Conservation (phyloP, 1,284 basidiomycete species). For the Puccinia horiana region DNA sequence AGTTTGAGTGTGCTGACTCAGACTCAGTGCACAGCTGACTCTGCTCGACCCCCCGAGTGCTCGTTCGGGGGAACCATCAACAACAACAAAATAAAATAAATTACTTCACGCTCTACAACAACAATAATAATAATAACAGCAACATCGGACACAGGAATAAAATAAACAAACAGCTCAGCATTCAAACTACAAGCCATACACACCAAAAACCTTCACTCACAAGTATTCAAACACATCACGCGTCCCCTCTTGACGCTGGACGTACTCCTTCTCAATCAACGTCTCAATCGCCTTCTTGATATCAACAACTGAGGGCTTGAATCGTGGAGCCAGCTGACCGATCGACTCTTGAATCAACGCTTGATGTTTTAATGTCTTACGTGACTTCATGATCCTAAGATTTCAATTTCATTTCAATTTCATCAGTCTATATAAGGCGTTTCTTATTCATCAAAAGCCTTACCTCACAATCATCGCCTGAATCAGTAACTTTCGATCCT, state of each 20-base stretch:
- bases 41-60: too few species aligned
- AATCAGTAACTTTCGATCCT: slow-evolving; percentile 94
- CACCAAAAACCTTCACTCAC: neutral
- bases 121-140: neutral
- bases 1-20: neutral
- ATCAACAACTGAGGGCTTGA: slow-evolving; percentile 84
- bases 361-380: slow-evolving; percentile 91
- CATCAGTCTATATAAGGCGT: neutral
- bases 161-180: neutral
- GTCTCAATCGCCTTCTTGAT: slow-evolving; percentile 89
- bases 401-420: too few species aligned
- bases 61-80: neutral
- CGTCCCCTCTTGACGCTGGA: slow-evolving; percentile 67
- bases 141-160: neutral
- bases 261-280: slow-evolving; percentile 94
- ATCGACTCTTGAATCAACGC: slow-evolving; percentile 91
- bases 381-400: slow-evolving; percentile 49
- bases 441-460: slow-evolving; percentile 53
- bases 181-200: neutral
- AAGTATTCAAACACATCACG: slow-evolving; percentile 46
- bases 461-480: slow-evolving; percentile 96
- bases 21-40: too few species aligned
- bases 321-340: slow-evolving; percentile 81
- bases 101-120: neutral
- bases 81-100: neutral